Evolutionary conservation across 163 green algal species (phyloP), one percentile per base, ranked within the genome.

Genomic region (Picocystis sp.): DNA sequence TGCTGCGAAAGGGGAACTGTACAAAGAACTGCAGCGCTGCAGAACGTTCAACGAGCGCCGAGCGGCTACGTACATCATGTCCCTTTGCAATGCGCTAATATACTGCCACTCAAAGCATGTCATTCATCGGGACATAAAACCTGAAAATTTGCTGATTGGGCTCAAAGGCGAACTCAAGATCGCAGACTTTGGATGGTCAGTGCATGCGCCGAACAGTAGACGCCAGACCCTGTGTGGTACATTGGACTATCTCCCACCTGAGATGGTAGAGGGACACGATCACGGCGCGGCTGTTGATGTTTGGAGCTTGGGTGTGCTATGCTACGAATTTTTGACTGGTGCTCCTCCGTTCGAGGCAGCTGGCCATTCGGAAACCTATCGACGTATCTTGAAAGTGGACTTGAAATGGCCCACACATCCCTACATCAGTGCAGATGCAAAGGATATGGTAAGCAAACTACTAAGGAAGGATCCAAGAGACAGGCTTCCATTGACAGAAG

Each of bases 61-160:
- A 1, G 79, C 89, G 13, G 90, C 90, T 13, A 93, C 66, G 73
- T 92, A 94, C 71, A 82, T 94, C 43, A 71, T 74, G 23, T 77
- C 71, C 21, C 70, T 94, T 50, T 72, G 81, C 12, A 71, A 73
- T 24, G 90, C 90, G 2, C 75, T 99, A 47, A 53, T 75, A 11
- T 95, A 98, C 71, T 95, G 84, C 74, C 89, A 99, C 68, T 78
- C 75, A 49, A 96, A 96, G 77, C 81, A 97, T 58, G 86, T 99
- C 22, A 98, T 99, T 60, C 90, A 99, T 71, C 65, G 72, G 75
- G 64, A 75, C 47, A 77, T 74, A 50, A 97, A 98, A 50, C 44
- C 44, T 6, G 21, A 33, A 50, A 50, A 23, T 24, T 23, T 50
- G 44, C 8, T 50, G 55, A 50, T 61, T n/a, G 75, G 69, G 0